Evolutionary conservation across 169 alveolate species (phyloP), one percentile per base, ranked within the genome.

Genomic region (Plasmodium malariae): DNA sequence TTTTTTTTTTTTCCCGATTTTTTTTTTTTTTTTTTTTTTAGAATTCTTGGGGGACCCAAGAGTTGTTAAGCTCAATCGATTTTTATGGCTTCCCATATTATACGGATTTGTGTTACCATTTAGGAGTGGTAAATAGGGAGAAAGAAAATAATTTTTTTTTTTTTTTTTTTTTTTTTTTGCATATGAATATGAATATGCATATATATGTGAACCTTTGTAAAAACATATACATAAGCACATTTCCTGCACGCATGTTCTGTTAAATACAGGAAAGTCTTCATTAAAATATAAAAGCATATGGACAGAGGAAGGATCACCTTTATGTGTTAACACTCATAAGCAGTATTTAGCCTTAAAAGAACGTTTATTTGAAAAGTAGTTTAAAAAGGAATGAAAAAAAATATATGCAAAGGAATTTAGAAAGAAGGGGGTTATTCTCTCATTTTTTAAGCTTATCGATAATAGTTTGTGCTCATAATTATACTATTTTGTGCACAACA

Each of bases 1-100:
- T 24, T 73, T 54, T 73, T 54, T 73, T 73, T 73, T 72, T 54
- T n/a, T n/a, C n/a, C n/a, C n/a, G n/a, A n/a, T n/a, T n/a, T n/a
- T 60, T 32, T 36, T n/a, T 36, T 63, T 62, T 63, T 14, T 28
- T 49, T 67, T 1, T 11, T 34, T 49, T 83, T 88, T 87, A 93
- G 95, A 93, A 43, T 93, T 93, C 59, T 57, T 93, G 45, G 63
- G 89, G 2, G 95, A 93, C 55, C 78, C 91, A 32, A 63, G 95
- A 45, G 94, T 93, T 57, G 73, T 93, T 17, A 93, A 93, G 68
- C 14, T 73, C 36, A 91, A 92, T 49, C 54, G 92, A 14, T 36
- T 86, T 40, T n/a, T 86, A 17, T 89, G 95, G 94, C 70, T 70
- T 2, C 93, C 93, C 49, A 24, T 93, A 19, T 83, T 89, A 24